These are phyloP conservation scores for Wickerhamomyces mucosus DNA, from an alignment of 805 yeast species.

Conservation along the genomic window DNA sequence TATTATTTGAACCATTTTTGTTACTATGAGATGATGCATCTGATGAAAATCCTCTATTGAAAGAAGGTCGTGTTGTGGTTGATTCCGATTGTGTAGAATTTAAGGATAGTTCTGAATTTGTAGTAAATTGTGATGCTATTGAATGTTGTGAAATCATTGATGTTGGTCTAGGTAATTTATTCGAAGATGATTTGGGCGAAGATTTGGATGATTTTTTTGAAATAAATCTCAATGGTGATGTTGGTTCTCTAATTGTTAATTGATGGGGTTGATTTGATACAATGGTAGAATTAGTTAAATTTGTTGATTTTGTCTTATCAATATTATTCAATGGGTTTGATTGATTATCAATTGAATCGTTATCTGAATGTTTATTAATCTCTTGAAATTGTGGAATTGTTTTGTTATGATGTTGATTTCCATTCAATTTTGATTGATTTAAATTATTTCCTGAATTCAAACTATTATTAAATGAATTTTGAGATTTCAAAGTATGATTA, in stretches of 20 bases:
- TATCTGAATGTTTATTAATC: too few species aligned
- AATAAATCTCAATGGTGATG: constrained; percentile 13
- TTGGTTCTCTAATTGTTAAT: constrained; percentile 23
- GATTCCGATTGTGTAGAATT: constrained; percentile 8
- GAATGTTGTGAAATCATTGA: constrained; percentile 45
- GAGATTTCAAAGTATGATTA: constrained; percentile 1
- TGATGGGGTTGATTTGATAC: constrained; percentile 12
- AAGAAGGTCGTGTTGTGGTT: constrained; percentile 12
- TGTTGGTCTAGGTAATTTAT: constrained; percentile 29
- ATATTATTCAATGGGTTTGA: constrained; percentile 1
- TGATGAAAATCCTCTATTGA: constrained; percentile 13
- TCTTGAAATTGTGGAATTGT: too few species aligned
- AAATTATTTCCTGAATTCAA: background rate
- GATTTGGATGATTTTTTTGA: background rate
- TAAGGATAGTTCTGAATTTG: constrained; percentile 40
- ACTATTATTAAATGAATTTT: background rate
- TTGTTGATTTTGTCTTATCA: too few species aligned
- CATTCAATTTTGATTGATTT: background rate
- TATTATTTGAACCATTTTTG: too few species aligned
- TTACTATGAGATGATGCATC: constrained; percentile 17
- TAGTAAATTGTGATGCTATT: constrained; percentile 34
- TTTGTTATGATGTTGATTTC: too few species aligned
- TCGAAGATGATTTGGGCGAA: background rate
- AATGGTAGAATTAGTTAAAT: too few species aligned
- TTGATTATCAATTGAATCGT: constrained; percentile 1